Evolutionary conservation across 1,284 basidiomycete genomes (phyloP), one percentile per base, ranked within the genome.

Genomic region (Trametes hirsuta): DNA sequence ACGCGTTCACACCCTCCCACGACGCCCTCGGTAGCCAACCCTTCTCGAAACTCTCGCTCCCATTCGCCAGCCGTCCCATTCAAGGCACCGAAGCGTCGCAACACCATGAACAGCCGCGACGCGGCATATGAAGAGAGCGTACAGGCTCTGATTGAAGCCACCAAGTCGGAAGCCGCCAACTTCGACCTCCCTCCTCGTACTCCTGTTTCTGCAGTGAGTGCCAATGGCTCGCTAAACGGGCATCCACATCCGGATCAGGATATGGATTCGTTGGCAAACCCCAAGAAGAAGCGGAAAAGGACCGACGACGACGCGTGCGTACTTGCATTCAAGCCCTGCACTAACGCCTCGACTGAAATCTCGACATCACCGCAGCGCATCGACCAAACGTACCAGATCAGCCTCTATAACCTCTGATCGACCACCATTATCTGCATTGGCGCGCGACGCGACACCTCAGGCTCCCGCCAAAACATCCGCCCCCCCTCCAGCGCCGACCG

Each of bases 31-130:
- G 54, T 59, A 22, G 67, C 73, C 39, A 72, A 75, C 42, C 72
- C 79, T 34, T 80, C 83, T 41, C 85, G 87, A 58, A 77, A 84
- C 51, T 91, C 90, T 56, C 87, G 90, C 51, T 92, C 91, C 12
- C 90, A 86, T 72, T 93, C 91, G 9, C 90, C 90, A 1, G 78
- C 80, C 25, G 73, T 82, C 52, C 72, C 79, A n/a, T 79, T 83
- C 49, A 81, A 81, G 65, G 85, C 84, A n/a, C 81, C 87, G 37
- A 97, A 95, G 77, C 86, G 94, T 61, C 83, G 96, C 62, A 95
- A 93, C 68, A 98, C 97, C 56, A 97, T 99, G 95, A 99, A 98
- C 74, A 96, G 93, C 70, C 83, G 96, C 59, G 96, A 97, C 71
- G 93, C 95, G 6, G 93, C 91, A 3, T 97, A 97, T 72, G 64